Base-by-base conservation (phyloP, 495 filamentous ascomycete genomes). In the Hypoxylon subgilvum region DNA sequence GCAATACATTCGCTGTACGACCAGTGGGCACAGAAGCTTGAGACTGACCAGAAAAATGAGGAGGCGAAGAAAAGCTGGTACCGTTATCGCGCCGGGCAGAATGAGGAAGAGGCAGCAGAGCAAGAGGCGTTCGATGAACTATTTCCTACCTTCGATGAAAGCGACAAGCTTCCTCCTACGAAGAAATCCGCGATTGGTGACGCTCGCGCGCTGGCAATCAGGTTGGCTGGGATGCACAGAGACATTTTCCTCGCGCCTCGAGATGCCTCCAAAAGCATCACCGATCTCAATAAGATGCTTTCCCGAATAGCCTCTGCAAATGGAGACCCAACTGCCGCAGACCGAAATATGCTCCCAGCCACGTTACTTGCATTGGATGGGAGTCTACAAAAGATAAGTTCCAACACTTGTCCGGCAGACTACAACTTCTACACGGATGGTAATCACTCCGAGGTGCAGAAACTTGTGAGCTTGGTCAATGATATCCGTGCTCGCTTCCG, bases 381-480 rank as follows among this genome's bases (percentile, higher is more conserved):
- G 41, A 76, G 79, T 44, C 65, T 82, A 32, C 78, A 84, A 64
- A 75, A 78, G 19, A 69, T 94, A 17, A 71, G 69, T 14, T 71
- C 78, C 0, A 57, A 44, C 9, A 49, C 63, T 3, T 65, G 65
- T 28, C 67, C 41, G 36, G 59, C 47, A 16, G 68, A 75, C 9
- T 95, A 92, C 74, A 95, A 96, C 70, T 96, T 97, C 74, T 98
- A 97, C 70, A 86, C 81, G 1, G 86, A 95, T 65, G 67, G 85
- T 6, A 96, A 96, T 60, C 71, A 90, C 12, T 66, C 67, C 1
- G 89, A 97, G 75, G 84, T 86, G 2, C 82, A 84, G 41, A 90
- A 84, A 50, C 75, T 96, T 3, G 79, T 91, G 4, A 66, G 48
- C 5, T 73, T 96, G 6, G 76, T 91, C 18, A 79, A 84, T 53